Percentiles rank a stretch among this genome's conserved stretches.
These are phyloP conservation scores for Candida qinlingensis DNA, from an alignment of 805 yeast genomes.

Conservation along the genomic window DNA sequence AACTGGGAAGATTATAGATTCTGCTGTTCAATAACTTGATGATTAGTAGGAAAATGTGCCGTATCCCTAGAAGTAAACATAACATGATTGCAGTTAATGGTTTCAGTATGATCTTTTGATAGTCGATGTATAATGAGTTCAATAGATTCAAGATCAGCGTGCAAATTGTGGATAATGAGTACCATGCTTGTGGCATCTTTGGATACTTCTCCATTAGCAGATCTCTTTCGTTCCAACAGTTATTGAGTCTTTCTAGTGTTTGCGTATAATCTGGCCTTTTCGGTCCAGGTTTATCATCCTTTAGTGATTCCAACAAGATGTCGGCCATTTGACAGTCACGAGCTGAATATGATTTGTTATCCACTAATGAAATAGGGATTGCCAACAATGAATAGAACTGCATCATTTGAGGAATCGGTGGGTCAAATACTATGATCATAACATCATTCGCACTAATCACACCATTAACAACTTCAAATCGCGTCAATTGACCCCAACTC, in stretches of 20 bases:
- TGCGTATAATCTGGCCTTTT: background rate
- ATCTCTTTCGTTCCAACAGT: constrained; percentile 16
- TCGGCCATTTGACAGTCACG: background rate
- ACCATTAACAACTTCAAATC: constrained; percentile 1
- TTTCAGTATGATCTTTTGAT: constrained; percentile 6
- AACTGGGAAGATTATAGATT: constrained; percentile 19
- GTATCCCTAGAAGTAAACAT: constrained; percentile 7
- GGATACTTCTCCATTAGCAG: constrained; percentile 12
- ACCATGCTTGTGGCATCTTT: constrained; percentile 13
- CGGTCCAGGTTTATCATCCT: background rate
- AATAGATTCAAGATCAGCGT: background rate
- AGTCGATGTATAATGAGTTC: background rate
- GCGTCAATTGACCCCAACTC: background rate
- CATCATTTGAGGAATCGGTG: constrained; percentile 66
- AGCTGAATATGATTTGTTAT: constrained; percentile 6
- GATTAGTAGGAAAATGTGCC: constrained; percentile 14
- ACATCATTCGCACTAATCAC: constrained; percentile 8
- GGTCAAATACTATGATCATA: constrained; percentile 51
- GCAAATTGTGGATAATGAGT: constrained; percentile 1
- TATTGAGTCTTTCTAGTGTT: constrained; percentile 15
- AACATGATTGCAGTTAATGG: constrained; percentile 10
- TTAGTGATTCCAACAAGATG: background rate
- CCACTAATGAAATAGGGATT: constrained; percentile 51
- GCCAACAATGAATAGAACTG: constrained; percentile 79
- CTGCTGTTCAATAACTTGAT: constrained; percentile 27